Conservation (phyloP, 371 early-diverging fungal genomes). For the Sporodiniella umbellata region DNA sequence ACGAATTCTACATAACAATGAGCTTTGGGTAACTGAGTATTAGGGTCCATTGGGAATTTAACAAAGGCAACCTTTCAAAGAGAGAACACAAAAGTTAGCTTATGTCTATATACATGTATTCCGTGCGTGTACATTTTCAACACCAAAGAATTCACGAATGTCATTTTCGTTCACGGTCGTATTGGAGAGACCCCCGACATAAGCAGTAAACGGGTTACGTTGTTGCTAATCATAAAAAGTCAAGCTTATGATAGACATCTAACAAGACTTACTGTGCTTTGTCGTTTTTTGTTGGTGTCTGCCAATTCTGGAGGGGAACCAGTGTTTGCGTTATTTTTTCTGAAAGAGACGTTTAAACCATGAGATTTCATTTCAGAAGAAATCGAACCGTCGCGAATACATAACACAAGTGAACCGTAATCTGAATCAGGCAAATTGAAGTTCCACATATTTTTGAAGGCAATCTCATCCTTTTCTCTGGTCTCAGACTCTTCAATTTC, state of each 20-base stretch:
- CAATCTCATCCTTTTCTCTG: constrained; percentile 46
- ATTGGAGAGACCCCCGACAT: constrained; percentile 42
- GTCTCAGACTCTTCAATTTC: constrained; percentile 8
- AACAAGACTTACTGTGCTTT: constrained; percentile 23
- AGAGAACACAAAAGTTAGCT: background rate
- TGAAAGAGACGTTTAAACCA: constrained; percentile 60
- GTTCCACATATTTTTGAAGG: constrained; percentile 69
- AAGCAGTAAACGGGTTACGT: constrained; percentile 35
- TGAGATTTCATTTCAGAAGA: constrained; percentile 55
- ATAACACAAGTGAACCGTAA: constrained; percentile 54
- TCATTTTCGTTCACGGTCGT: constrained; percentile 43
- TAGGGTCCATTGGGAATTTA: constrained; percentile 42
- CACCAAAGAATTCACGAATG: constrained; percentile 42
- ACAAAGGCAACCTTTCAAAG: constrained; percentile 37
- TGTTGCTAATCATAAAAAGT: constrained; percentile 7
- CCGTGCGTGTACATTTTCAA: constrained; percentile 30
- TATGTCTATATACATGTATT: background rate
- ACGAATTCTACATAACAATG: constrained; percentile 50
- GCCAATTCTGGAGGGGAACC: background rate
- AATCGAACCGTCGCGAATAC: constrained; percentile 51
- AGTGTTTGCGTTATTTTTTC: constrained; percentile 24
- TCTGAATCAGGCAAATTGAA: constrained; percentile 66
- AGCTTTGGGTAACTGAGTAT: constrained; percentile 37
- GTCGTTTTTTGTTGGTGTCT: constrained; percentile 18
- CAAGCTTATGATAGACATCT: background rate